Conservation (phyloP, 495 filamentous ascomycete genomes). For the Pyrenopolyporus hunteri region DNA sequence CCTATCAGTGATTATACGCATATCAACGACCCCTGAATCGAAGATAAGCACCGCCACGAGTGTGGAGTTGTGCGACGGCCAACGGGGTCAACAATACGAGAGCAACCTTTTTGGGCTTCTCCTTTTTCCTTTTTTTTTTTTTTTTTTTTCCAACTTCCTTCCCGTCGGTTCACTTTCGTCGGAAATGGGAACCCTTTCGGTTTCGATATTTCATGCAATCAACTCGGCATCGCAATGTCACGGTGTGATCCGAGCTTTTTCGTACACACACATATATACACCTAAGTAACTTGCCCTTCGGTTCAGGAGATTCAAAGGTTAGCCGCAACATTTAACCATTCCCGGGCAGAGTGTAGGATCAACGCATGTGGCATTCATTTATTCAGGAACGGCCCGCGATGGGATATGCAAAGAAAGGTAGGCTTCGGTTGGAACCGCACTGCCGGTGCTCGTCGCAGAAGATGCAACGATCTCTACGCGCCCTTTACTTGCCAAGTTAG, state of each 20-base stretch:
- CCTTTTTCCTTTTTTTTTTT: background rate
- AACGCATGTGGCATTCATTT: constrained; percentile 30
- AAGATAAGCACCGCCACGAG: constrained; percentile 38
- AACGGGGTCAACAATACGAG: constrained; percentile 28
- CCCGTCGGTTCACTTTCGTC: no score
- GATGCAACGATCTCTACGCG: background rate
- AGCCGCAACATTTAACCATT: constrained; percentile 26
- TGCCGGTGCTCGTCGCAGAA: constrained; percentile 18
- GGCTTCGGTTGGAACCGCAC: constrained; percentile 27
- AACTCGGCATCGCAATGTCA: constrained; percentile 8
- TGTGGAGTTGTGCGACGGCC: constrained; percentile 13
- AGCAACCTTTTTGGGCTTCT: background rate
- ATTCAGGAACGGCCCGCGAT: constrained; percentile 30
- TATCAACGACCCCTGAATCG: constrained; percentile 27
- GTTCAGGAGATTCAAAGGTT: constrained; percentile 19
- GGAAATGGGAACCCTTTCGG: no score
- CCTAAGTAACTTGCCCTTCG: constrained; percentile 3
- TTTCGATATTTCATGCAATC: no score
- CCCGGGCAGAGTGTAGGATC: constrained; percentile 6
- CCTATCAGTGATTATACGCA: constrained; percentile 33
- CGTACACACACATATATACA: no score
- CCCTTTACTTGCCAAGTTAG: constrained; percentile 10
- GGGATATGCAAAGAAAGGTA: constrained; percentile 22
- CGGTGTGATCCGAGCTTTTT: constrained; percentile 32
- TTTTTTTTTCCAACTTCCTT: background rate